Evolutionary conservation across 192 early-diverging fungal genomes (phyloP), one percentile per base, ranked within the genome.

Genomic region (Haplosporangium gracile): DNA sequence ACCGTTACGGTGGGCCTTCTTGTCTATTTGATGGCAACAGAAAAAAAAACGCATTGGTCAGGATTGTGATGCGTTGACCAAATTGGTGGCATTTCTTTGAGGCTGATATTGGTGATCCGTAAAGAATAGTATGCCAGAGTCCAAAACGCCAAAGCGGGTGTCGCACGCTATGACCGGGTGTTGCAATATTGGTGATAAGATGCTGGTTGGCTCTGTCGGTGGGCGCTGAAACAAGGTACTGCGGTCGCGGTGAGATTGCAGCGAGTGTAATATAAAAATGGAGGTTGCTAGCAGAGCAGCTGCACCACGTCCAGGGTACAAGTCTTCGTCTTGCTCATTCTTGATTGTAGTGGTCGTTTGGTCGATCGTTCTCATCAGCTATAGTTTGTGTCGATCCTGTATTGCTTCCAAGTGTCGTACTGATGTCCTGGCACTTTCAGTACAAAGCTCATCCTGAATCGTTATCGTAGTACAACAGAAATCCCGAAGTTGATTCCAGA

Each of bases 1-100:
- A 92, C 99, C 99, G 93, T 99, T 99, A 88, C 98, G 97, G 96
- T 99, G 99, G 93, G 97, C 98, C 96, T 99, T 99, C 90, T 92
- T 93, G 94, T 95, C 90, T 93, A 80, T 78, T 24, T 65, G 68
- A 42, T 51, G 18, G 47, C 26, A 72, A 68, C 70, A 55, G 69
- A 75, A 75, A 6, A 76, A 29, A 68, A 45, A 40, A 34, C 10
- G n/a, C 16, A 60, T 24, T 65, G 60, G 60, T 65, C 60, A 65
- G 60, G 60, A 65, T 11, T 15, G 40, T 40, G 5, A 47, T 42
- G 24, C 32, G 70, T 38, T 45, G 29, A 26, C 45, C 3, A n/a
- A 2, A 24, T 32, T 72, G 71, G 13, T 45, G 40, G 39, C n/a
- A 42, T 16, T 26, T 9, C 10, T 3, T 72, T 29, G 39, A 18